Percentiles rank a stretch among this genome's conserved stretches.
phyloP scores from a whole-genome alignment of 2,329 filamentous ascomycete species.

The Penicillium sp. region DNA sequence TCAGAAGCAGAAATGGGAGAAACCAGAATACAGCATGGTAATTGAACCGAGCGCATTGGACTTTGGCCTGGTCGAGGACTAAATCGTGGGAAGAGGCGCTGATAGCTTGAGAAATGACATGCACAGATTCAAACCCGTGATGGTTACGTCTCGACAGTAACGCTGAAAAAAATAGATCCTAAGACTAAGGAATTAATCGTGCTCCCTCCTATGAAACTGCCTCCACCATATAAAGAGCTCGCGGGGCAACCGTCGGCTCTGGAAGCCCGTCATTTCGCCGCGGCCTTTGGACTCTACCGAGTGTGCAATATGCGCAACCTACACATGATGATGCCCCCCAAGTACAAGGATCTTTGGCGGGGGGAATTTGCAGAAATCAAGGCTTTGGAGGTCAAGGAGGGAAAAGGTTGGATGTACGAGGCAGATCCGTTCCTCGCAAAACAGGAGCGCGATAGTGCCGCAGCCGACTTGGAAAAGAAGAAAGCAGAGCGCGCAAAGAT shows the following conservation, averaged over 20 bases:
- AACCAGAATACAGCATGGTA: slow-evolving; percentile 82
- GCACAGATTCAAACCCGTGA: slow-evolving; percentile 59
- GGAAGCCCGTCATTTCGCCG: slow-evolving; percentile 89
- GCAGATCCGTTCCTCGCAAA: slow-evolving; percentile 84
- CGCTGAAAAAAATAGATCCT: slow-evolving; percentile 63
- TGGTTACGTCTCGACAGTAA: slow-evolving; percentile 74
- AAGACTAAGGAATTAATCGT: slow-evolving; percentile 75
- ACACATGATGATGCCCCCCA: slow-evolving; percentile 87
- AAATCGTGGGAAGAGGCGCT: slow-evolving; percentile 8
- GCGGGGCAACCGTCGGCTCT: slow-evolving; percentile 71
- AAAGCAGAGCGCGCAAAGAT: slow-evolving; percentile 60
- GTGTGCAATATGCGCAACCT: slow-evolving; percentile 95
- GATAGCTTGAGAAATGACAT: slow-evolving; percentile 5
- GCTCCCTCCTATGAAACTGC: slow-evolving; percentile 77
- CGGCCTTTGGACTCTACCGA: slow-evolving; percentile 83
- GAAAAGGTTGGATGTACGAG: slow-evolving; percentile 82
- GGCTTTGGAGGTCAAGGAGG: slow-evolving; percentile 69
- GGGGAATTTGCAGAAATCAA: slow-evolving; percentile 77
- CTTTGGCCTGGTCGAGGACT: background rate
- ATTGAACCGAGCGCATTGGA: background rate
- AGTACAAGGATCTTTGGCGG: slow-evolving; percentile 87
- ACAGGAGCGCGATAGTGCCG: slow-evolving; percentile 72
- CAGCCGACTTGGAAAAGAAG: slow-evolving; percentile 71
- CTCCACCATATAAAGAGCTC: slow-evolving; percentile 67
- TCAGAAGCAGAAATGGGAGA: slow-evolving; percentile 92